Evolutionary conservation across 495 filamentous ascomycete species (phyloP).

Genomic region (Hypoxylon fragiforme): DNA sequence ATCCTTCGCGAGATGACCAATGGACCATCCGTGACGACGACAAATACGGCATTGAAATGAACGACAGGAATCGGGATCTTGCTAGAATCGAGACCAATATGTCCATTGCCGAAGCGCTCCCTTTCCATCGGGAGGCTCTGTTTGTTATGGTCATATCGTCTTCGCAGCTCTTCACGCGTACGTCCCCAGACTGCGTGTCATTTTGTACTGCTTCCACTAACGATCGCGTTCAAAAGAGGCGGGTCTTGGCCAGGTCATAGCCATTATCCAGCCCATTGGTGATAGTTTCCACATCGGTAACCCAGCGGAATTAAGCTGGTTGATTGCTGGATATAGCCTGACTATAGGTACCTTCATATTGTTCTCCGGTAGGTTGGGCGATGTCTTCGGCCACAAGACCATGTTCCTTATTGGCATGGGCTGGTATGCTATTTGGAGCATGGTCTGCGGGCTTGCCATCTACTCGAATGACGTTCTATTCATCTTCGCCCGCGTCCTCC

Average conservation of each 20-base stretch:
- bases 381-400: conserved; percentile 60
- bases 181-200: neutral
- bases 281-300: conserved; percentile 27
- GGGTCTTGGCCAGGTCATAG: conserved; percentile 36
- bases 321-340: conserved; percentile 60
- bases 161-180: conserved; percentile 47
- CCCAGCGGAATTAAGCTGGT: conserved; percentile 52
- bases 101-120: conserved; percentile 33
- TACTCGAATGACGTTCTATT: conserved; percentile 55
- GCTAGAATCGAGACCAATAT: conserved; percentile 11
- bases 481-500: conserved; percentile 58
- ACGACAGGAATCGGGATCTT: neutral
- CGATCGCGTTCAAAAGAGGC: conserved; percentile 18
- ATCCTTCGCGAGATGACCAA: conserved; percentile 11
- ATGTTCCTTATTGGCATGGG: conserved; percentile 60
- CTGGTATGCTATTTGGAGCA: conserved; percentile 63
- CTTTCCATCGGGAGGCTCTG: conserved; percentile 42
- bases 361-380: conserved; percentile 62
- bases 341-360: conserved; percentile 68
- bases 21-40: conserved; percentile 25
- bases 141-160: conserved; percentile 51
- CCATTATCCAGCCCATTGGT: conserved; percentile 41
- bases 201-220: conserved; percentile 2
- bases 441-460: conserved; percentile 48
- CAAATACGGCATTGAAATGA: neutral